Evolutionary conservation across 2,329 filamentous ascomycete genomes (phyloP).

Genomic region (Scopulariopsis brevicaulis): DNA sequence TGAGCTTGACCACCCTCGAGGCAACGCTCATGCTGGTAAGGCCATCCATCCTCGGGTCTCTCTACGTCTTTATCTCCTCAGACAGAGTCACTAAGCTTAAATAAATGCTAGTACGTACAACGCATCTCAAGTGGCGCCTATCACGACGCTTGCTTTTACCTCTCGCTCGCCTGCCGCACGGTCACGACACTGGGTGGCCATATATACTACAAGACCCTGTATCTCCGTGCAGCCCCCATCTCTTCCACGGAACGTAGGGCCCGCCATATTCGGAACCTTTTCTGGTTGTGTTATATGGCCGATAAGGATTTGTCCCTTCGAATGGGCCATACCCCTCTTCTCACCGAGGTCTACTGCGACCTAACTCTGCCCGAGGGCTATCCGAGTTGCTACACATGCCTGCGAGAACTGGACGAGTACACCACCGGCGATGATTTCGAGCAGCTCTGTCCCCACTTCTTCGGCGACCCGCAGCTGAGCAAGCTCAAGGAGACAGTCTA

Average conservation of each 20-base stretch:
- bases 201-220: too few species aligned
- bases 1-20: conserved; percentile 30
- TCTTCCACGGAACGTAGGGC: conserved; percentile 7
- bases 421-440: not conserved
- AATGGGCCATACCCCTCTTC: conserved; percentile 11
- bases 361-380: conserved; percentile 27
- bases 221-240: not conserved
- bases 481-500: not conserved
- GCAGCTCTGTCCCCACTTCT: not conserved
- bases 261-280: conserved; percentile 27
- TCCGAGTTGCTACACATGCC: not conserved
- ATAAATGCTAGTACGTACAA: too few species aligned
- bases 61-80: not conserved
- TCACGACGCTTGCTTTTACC: not conserved
- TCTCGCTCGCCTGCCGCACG: too few species aligned
- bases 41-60: not conserved
- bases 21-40: conserved; percentile 35
- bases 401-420: too few species aligned
- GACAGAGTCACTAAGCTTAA: too few species aligned
- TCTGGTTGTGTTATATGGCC: conserved; percentile 25
- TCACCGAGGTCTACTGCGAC: conserved; percentile 36
- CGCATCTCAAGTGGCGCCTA: too few species aligned
- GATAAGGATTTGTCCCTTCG: conserved; percentile 16
- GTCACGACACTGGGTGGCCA: not conserved
- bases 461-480: not conserved